Evolutionary conservation across 176 grass and related monocot genomes (phyloP).

Genomic region (Calamus simplicifolius): DNA sequence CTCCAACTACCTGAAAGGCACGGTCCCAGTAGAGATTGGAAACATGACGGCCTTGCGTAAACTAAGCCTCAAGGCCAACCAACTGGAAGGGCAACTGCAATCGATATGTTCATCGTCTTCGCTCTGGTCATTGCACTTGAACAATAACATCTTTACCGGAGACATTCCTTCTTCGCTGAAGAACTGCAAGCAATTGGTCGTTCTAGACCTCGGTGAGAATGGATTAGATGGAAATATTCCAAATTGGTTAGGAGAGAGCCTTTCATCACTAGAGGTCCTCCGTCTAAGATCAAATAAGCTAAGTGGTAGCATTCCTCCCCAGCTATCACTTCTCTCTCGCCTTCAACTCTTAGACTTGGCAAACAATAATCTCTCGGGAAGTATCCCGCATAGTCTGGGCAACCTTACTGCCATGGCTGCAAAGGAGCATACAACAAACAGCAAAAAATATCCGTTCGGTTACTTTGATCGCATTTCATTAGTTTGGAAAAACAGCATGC

Average conservation of each 20-base stretch:
- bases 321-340: constrained; percentile 21
- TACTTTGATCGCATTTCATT: background rate
- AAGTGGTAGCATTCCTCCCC: constrained; percentile 20
- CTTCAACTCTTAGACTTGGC: constrained; percentile 66
- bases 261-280: background rate
- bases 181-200: background rate
- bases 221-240: background rate
- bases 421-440: constrained; percentile 5
- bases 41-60: constrained; percentile 43
- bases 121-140: background rate
- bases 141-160: background rate
- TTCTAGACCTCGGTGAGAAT: background rate
- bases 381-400: constrained; percentile 39
- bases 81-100: constrained; percentile 50
- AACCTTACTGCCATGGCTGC: constrained; percentile 38
- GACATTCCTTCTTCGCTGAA: background rate
- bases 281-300: background rate
- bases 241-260: background rate
- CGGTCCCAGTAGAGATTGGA: constrained; percentile 42
- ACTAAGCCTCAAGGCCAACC: constrained; percentile 40
- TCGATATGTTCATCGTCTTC: background rate
- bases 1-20: constrained; percentile 49
- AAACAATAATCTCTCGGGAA: constrained; percentile 39
- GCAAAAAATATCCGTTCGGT: constrained; percentile 21
- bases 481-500: constrained; percentile 38